Evolutionary conservation across 148 eudicot species (phyloP).

Genomic region (Rhododendron mucronatum): DNA sequence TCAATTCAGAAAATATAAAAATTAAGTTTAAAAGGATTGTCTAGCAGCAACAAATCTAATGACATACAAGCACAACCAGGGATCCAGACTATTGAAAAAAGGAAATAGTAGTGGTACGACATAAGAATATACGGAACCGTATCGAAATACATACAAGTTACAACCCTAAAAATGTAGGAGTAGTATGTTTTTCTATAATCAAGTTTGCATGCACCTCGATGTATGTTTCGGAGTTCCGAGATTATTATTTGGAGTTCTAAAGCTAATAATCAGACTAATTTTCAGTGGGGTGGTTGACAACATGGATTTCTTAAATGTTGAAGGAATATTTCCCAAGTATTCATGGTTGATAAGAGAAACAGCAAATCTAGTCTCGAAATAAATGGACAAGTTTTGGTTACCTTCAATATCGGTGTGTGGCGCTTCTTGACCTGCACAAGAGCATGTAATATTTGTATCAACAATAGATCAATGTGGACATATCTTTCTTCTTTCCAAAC

Average conservation of each 20-base stretch:
- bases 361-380: not conserved
- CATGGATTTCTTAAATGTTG: not conserved
- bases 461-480: not conserved
- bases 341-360: too few species aligned
- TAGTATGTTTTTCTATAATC: too few species aligned
- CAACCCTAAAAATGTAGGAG: too few species aligned
- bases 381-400: not conserved
- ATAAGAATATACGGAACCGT: too few species aligned
- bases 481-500: not conserved
- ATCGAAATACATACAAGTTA: too few species aligned
- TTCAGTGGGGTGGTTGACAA: not conserved
- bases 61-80: not conserved
- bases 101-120: too few species aligned
- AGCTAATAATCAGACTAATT: too few species aligned
- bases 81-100: not conserved
- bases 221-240: too few species aligned
- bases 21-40: not conserved
- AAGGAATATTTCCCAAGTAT: not conserved
- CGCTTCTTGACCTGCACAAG: constrained; percentile 6
- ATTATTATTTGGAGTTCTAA: too few species aligned
- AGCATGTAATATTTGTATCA: not conserved
- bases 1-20: too few species aligned
- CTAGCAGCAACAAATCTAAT: not conserved
- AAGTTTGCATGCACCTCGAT: too few species aligned
- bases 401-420: not conserved